Conservation (phyloP, 2,329 filamentous ascomycete species). For the Trichophyton benhamiae region DNA sequence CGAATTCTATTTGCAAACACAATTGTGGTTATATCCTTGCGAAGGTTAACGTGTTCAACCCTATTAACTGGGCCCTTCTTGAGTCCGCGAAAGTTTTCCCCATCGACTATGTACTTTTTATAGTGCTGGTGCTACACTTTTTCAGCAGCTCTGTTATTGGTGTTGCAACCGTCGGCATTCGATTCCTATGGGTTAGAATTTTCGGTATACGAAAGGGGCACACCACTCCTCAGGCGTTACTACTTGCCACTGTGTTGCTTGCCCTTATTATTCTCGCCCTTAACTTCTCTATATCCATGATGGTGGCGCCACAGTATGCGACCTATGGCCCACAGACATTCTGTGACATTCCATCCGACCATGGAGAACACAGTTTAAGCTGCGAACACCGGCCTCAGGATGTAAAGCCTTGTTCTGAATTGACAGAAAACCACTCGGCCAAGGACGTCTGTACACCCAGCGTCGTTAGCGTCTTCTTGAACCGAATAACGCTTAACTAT, state of each 20-base stretch:
- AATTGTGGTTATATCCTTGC: slow-evolving; percentile 87
- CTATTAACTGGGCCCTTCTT: slow-evolving; percentile 80
- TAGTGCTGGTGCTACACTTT: slow-evolving; percentile 70
- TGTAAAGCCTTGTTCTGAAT: slow-evolving; percentile 71
- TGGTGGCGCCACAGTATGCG: slow-evolving; percentile 90
- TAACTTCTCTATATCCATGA: slow-evolving; percentile 85
- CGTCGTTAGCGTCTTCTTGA: slow-evolving; percentile 83
- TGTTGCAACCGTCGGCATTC: slow-evolving; percentile 75
- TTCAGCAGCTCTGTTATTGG: slow-evolving; percentile 82
- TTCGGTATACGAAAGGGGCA: slow-evolving; percentile 84
- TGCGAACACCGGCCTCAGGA: slow-evolving; percentile 57
- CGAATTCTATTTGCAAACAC: slow-evolving; percentile 83
- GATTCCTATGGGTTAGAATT: slow-evolving; percentile 88
- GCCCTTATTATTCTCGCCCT: slow-evolving; percentile 80
- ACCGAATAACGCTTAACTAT: slow-evolving; percentile 84
- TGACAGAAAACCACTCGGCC: slow-evolving; percentile 56
- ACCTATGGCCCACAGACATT: slow-evolving; percentile 91
- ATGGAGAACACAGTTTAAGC: slow-evolving; percentile 56
- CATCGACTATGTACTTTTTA: slow-evolving; percentile 82
- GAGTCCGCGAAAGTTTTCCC: slow-evolving; percentile 74
- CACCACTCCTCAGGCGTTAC: slow-evolving; percentile 80
- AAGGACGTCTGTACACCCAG: slow-evolving; percentile 78
- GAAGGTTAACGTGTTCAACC: slow-evolving; percentile 83
- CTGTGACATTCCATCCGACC: slow-evolving; percentile 58
- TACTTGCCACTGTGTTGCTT: slow-evolving; percentile 82